Percentiles rank a stretch among this genome's conserved stretches.
phyloP scores from a whole-genome alignment of 257 asterid genomes.

The Solanum lycopersicoides region DNA sequence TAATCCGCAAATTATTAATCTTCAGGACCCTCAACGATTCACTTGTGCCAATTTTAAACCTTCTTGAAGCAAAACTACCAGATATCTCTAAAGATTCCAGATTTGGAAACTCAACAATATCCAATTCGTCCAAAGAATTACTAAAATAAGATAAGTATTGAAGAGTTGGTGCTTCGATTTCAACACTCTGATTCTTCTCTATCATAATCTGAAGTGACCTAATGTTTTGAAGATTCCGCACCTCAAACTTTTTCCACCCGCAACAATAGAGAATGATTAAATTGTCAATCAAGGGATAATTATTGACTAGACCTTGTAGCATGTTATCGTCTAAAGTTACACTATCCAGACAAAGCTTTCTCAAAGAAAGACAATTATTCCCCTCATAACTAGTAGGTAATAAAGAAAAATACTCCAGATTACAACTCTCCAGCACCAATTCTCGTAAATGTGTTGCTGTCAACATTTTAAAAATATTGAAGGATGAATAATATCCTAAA shows the following conservation, averaged over 20 bases:
- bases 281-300: neutral
- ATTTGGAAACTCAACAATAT: neutral
- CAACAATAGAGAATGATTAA: neutral
- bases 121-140: neutral
- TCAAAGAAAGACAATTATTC: neutral
- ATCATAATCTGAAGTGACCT: neutral
- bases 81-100: neutral
- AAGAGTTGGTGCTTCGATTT: neutral
- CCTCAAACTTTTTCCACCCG: neutral
- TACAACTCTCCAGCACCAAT: neutral
- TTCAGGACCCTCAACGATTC: neutral
- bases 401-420: neutral
- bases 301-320: neutral
- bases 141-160: neutral
- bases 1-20: neutral
- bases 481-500: neutral
- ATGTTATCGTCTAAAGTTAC: neutral
- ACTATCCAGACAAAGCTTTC: neutral
- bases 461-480: neutral
- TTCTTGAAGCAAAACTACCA: neutral
- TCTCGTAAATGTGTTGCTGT: neutral
- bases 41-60: neutral
- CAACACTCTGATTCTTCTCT: neutral
- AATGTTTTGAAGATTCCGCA: neutral
- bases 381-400: neutral